These are phyloP conservation scores for Hanseniaspora thailandica DNA, from an alignment of 805 yeast genomes.

Conservation along the genomic window DNA sequence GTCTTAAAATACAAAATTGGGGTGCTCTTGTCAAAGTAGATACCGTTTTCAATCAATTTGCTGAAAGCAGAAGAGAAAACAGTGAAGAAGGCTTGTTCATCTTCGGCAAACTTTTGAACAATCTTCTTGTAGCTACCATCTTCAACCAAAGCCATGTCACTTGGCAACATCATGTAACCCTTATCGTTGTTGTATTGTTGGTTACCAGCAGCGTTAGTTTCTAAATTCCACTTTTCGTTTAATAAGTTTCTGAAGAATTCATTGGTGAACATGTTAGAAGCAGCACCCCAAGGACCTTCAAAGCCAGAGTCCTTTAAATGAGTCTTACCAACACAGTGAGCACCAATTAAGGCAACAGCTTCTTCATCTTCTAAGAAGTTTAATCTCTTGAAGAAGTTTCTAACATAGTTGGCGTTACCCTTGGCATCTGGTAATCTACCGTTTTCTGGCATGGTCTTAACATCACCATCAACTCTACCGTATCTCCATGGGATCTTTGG, in stretches of 20 bases:
- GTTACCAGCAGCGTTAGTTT: conserved; percentile 49
- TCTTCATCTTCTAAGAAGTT: conserved; percentile 55
- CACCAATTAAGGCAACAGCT: conserved; percentile 62
- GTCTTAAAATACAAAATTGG: conserved; percentile 46
- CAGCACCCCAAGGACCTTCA: conserved; percentile 85
- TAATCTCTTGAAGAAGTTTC: conserved; percentile 50
- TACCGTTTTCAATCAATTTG: conserved; percentile 67
- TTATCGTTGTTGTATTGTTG: conserved; percentile 52
- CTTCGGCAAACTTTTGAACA: conserved; percentile 58
- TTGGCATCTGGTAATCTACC: conserved; percentile 69
- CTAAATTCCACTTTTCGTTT: conserved; percentile 42
- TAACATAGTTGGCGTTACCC: conserved; percentile 51
- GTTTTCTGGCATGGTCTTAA: conserved; percentile 43
- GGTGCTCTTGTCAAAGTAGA: conserved; percentile 43
- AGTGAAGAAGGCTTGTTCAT: conserved; percentile 47
- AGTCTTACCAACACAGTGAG: conserved; percentile 68
- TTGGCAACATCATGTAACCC: conserved; percentile 75
- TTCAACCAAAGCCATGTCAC: conserved; percentile 59
- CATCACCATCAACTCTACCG: conserved; percentile 56
- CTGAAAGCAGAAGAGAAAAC: conserved; percentile 59
- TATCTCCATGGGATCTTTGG: conserved; percentile 74
- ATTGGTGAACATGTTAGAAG: conserved; percentile 63
- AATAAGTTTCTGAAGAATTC: conserved; percentile 53
- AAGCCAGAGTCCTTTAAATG: conserved; percentile 60
- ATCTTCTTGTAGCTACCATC: conserved; percentile 49